phyloP scores from a whole-genome alignment of 192 early-diverging fungal genomes.

The Entomortierella chlamydospora region DNA sequence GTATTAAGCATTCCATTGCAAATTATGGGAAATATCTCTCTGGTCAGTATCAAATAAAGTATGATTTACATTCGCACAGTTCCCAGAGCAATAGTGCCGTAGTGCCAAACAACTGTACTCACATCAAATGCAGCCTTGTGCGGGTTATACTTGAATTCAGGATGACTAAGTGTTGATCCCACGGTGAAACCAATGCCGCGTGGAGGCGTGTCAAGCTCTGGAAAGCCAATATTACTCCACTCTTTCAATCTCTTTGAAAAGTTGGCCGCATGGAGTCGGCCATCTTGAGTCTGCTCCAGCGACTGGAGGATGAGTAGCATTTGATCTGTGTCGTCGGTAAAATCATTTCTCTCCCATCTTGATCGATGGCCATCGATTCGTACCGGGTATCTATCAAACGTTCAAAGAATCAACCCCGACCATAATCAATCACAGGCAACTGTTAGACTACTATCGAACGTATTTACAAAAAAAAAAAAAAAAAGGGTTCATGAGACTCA shows the following conservation, averaged over 20 bases:
- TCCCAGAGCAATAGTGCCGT: no score
- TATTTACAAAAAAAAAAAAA: no score
- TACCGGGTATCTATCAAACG: slow-evolving; percentile 33
- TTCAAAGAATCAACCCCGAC: no score
- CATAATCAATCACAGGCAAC: no score
- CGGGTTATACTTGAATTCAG: slow-evolving; percentile 62
- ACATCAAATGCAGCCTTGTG: slow-evolving; percentile 55
- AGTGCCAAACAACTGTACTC: background rate
- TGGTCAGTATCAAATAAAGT: no score
- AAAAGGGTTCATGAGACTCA: background rate
- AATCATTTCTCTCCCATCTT: slow-evolving; percentile 58
- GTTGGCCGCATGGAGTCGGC: slow-evolving; percentile 57
- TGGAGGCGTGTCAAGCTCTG: slow-evolving; percentile 64
- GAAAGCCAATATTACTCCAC: slow-evolving; percentile 66
- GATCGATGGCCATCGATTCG: slow-evolving; percentile 54
- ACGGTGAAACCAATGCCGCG: slow-evolving; percentile 67
- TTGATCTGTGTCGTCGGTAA: slow-evolving; percentile 70
- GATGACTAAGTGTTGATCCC: slow-evolving; percentile 56
- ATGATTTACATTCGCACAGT: no score
- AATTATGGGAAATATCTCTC: no score
- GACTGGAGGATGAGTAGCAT: slow-evolving; percentile 65
- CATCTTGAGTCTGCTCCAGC: slow-evolving; percentile 58
- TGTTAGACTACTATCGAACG: no score
- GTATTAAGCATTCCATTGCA: no score
- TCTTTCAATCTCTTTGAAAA: slow-evolving; percentile 63